phyloP scores from a whole-genome alignment of 345 rosid genomes.

The Cochlearia excelsa region DNA sequence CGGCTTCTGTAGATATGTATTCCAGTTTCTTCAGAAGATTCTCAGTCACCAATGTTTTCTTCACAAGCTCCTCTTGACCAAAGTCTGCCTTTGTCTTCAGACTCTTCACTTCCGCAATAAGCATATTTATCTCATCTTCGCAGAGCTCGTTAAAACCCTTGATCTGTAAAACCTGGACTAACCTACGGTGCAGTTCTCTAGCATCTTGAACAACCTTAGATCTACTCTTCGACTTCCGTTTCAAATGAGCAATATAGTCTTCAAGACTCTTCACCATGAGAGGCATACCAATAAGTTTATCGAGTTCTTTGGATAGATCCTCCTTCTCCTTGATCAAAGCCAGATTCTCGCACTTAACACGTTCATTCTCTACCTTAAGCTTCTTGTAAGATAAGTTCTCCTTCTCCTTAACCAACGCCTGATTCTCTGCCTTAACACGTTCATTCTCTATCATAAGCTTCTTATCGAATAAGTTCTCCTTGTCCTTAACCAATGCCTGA shows the following conservation, averaged over 20 bases:
- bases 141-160: slow-evolving; percentile 32
- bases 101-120: slow-evolving; percentile 45
- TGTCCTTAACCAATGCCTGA: slow-evolving; percentile 41
- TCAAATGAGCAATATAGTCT: slow-evolving; percentile 36
- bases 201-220: slow-evolving; percentile 48
- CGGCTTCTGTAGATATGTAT: slow-evolving; percentile 25
- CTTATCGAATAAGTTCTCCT: slow-evolving; percentile 35
- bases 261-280: slow-evolving; percentile 31
- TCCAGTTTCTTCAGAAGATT: slow-evolving; percentile 42
- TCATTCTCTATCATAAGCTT: slow-evolving; percentile 52
- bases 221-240: slow-evolving; percentile 41
- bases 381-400: slow-evolving; percentile 24
- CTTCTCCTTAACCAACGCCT: slow-evolving; percentile 42
- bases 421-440: slow-evolving; percentile 40
- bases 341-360: slow-evolving; percentile 39
- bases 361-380: slow-evolving; percentile 50
- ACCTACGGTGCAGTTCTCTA: slow-evolving; percentile 40
- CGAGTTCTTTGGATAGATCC: slow-evolving; percentile 33
- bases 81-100: slow-evolving; percentile 40
- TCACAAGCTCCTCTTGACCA: slow-evolving; percentile 43
- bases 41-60: slow-evolving; percentile 37
- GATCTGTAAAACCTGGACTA: slow-evolving; percentile 45
- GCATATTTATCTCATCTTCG: slow-evolving; percentile 33
- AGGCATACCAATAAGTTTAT: slow-evolving; percentile 31
- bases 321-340: slow-evolving; percentile 45